Percentiles rank a stretch among this genome's conserved stretches.
Conservation (phyloP, 2,329 filamentous ascomycete species). For the Fusarium vanettenii region DNA sequence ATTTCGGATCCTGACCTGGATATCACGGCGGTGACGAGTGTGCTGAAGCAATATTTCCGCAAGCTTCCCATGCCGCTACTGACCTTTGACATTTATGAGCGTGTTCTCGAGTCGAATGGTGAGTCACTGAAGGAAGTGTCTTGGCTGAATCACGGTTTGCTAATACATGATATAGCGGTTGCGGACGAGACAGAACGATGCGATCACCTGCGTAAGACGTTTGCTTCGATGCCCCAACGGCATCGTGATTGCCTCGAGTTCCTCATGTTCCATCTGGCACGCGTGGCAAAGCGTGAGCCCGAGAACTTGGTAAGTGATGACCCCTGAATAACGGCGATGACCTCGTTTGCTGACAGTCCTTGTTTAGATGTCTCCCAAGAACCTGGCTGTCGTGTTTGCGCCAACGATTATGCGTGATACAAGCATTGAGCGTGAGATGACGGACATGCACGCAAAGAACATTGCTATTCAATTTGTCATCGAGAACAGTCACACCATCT, state of each 20-base stretch:
- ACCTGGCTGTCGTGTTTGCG: conserved; percentile 95
- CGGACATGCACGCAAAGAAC: conserved; percentile 94
- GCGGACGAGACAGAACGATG: conserved; percentile 75
- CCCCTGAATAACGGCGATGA: neutral
- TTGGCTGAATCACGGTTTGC: conserved; percentile 9
- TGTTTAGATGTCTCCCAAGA: conserved; percentile 89
- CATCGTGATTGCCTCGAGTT: conserved; percentile 94
- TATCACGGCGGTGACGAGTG: conserved; percentile 95
- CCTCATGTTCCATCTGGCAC: conserved; percentile 90
- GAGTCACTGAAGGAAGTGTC: conserved; percentile 50
- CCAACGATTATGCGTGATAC: conserved; percentile 96
- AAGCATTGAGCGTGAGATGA: conserved; percentile 93
- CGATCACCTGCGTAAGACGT: conserved; percentile 76
- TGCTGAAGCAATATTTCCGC: conserved; percentile 97
- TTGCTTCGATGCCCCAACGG: conserved; percentile 82
- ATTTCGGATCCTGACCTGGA: conserved; percentile 94
- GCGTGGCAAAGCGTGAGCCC: conserved; percentile 83
- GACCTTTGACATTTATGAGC: conserved; percentile 92
- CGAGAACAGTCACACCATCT: conserved; percentile 88
- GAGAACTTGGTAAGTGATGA: conserved; percentile 79
- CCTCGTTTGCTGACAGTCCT: conserved; percentile 20
- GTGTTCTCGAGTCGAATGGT: conserved; percentile 84
- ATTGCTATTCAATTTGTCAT: conserved; percentile 92
- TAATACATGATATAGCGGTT: conserved; percentile 62
- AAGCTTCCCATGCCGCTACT: conserved; percentile 90